Base-by-base conservation (phyloP, 2,329 filamentous ascomycete genomes). In the Byssochlamys sp. region DNA sequence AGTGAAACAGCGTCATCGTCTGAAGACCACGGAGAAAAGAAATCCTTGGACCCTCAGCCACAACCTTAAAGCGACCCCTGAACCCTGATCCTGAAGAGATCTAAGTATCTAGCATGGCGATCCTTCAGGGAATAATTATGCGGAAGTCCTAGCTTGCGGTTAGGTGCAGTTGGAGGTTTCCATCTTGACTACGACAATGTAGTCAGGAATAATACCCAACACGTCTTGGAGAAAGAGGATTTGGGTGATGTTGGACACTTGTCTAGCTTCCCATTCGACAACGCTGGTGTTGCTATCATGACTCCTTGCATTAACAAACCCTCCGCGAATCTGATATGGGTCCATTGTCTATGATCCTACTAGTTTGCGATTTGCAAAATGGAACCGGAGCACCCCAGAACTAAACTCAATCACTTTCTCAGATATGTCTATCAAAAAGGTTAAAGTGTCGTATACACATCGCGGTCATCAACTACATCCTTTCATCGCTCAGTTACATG, bases 31-130 rank as follows among this genome's bases (percentile, higher is more conserved):
- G 19, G 14, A 45, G 39, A 45, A 19, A 19, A 19, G 14, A 19
- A 45, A 14, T 19, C 39, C 39, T 45, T 45, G 39, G 19, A 7
- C 39, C n/a, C n/a, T 45, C 19, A 57, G 56, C 56, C 56, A 57
- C 57, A 51, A 53, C 39, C 39, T 45, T 45, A 45, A 45, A 45
- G 39, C 39, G n/a, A 45, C n/a, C 39, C 39, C 39, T 45, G 39
- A 45, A 45, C 35, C 35, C 14, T 45, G 35, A 12, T n/a, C n/a
- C n/a, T 45, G 35, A 45, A 14, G 14, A 45, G n/a, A 45, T 45
- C 12, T 14, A 29, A 5, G 28, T 29, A 19, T 24, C 14, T 19
- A n/a, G 39, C 39, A 45, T n/a, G 19, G 19, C 7, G 9, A 45
- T 45, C 19, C n/a, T n/a, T 24, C n/a, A 19, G n/a, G n/a, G 39